Conservation (phyloP, 2,329 filamentous ascomycete genomes). For the Xylaria sp. region DNA sequence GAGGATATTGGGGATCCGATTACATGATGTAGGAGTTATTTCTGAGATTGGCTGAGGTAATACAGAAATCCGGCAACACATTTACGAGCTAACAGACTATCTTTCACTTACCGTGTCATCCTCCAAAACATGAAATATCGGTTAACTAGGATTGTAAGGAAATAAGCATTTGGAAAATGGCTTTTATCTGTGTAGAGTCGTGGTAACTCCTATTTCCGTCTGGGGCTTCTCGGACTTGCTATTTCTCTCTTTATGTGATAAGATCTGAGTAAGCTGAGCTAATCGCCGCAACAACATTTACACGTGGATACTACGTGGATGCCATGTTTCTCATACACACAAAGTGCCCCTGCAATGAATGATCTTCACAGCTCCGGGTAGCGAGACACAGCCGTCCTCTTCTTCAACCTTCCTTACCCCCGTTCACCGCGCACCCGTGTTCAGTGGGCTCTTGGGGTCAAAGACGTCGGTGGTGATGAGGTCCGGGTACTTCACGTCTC, state of each 20-base stretch:
- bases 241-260: not conserved
- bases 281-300: slow-evolving; percentile 6
- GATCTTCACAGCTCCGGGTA: not conserved
- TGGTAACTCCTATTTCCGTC: not conserved
- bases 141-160: too few species aligned
- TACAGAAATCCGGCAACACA: too few species aligned
- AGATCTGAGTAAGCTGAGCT: slow-evolving; percentile 1
- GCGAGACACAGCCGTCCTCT: not conserved
- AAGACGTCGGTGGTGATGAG: slow-evolving; percentile 68
- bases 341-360: not conserved
- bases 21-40: too few species aligned
- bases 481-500: slow-evolving; percentile 64
- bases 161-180: too few species aligned
- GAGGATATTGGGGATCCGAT: too few species aligned
- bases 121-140: too few species aligned
- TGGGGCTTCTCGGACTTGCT: not conserved
- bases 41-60: too few species aligned
- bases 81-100: too few species aligned
- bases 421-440: slow-evolving; percentile 55
- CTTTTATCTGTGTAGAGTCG: too few species aligned
- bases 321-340: not conserved
- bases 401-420: too few species aligned
- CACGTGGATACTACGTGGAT: not conserved
- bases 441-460: slow-evolving; percentile 70
- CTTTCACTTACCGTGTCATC: too few species aligned